phyloP scores from a whole-genome alignment of 192 early-diverging fungal genomes.

The Backusella morwellensis region DNA sequence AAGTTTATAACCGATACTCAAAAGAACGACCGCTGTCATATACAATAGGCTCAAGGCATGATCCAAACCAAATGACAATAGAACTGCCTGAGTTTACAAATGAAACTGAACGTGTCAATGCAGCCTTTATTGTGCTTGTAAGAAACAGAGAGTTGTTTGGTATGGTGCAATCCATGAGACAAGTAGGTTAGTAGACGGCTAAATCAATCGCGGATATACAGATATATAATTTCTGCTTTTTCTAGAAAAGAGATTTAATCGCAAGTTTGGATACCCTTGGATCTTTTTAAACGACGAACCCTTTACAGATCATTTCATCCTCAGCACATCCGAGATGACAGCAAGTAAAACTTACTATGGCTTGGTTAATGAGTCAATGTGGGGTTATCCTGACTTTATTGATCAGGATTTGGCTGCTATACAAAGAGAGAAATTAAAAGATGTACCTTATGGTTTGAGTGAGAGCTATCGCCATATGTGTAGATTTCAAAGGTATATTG shows the following conservation, averaged over 20 bases:
- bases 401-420: slow-evolving; percentile 60
- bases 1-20: not conserved
- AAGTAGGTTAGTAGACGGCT: slow-evolving; percentile 45
- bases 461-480: slow-evolving; percentile 89
- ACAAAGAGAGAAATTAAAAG: slow-evolving; percentile 39
- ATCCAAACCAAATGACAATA: slow-evolving; percentile 10
- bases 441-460: slow-evolving; percentile 65
- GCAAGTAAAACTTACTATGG: slow-evolving; percentile 62
- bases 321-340: slow-evolving; percentile 38
- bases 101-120: slow-evolving; percentile 6
- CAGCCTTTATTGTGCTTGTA: slow-evolving; percentile 53
- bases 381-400: slow-evolving; percentile 74
- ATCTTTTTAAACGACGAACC: slow-evolving; percentile 79
- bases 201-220: not conserved
- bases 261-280: slow-evolving; percentile 75
- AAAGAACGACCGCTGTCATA: not conserved
- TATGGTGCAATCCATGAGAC: slow-evolving; percentile 53
- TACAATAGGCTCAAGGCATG: not conserved
- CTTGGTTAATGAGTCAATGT: slow-evolving; percentile 60
- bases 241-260: slow-evolving; percentile 70
- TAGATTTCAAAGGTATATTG: slow-evolving; percentile 43
- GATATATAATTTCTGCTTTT: no score
- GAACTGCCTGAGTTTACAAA: slow-evolving; percentile 7
- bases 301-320: slow-evolving; percentile 71
- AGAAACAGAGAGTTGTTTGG: slow-evolving; percentile 66